These are phyloP conservation scores for Tolypocladium inflatum DNA, from an alignment of 2,329 filamentous ascomycete genomes.

Conservation along the genomic window DNA sequence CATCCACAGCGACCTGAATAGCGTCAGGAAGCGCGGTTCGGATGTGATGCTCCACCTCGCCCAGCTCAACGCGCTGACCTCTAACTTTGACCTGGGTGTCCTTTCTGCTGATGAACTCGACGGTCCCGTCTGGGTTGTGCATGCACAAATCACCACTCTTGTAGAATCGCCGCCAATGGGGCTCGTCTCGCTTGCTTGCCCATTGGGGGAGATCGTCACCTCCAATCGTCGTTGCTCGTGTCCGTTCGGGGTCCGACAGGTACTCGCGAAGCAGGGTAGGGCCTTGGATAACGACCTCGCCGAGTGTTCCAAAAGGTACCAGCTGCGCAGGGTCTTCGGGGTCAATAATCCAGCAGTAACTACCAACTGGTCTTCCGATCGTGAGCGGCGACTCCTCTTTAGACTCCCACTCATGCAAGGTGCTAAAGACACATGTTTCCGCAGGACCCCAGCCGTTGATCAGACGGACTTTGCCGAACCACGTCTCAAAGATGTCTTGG, in stretches of 20 bases:
- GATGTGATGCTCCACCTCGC: no score
- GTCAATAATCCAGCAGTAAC: constrained; percentile 3
- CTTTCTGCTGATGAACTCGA: no score
- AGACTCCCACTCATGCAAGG: background rate
- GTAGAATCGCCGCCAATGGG: no score
- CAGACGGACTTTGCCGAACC: constrained; percentile 3
- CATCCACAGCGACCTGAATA: background rate
- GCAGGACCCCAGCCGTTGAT: constrained; percentile 9
- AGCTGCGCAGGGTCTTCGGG: background rate
- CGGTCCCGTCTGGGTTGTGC: no score
- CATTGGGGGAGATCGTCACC: no score
- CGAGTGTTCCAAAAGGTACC: constrained; percentile 1
- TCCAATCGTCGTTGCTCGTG: no score
- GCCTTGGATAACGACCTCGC: constrained; percentile 6
- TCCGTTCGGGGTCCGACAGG: background rate
- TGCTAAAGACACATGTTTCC: constrained; percentile 1
- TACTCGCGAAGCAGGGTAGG: constrained; percentile 5
- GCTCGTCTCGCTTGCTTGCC: no score
- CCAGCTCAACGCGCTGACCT: no score
- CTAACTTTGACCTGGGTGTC: no score
- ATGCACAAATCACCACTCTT: no score
- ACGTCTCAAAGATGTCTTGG: constrained; percentile 1
- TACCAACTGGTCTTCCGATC: constrained; percentile 1
- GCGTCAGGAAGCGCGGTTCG: no score
- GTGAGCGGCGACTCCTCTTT: background rate